These are phyloP conservation scores for Cadophora gregata DNA, from an alignment of 2,329 filamentous ascomycete species.

Conservation along the genomic window DNA sequence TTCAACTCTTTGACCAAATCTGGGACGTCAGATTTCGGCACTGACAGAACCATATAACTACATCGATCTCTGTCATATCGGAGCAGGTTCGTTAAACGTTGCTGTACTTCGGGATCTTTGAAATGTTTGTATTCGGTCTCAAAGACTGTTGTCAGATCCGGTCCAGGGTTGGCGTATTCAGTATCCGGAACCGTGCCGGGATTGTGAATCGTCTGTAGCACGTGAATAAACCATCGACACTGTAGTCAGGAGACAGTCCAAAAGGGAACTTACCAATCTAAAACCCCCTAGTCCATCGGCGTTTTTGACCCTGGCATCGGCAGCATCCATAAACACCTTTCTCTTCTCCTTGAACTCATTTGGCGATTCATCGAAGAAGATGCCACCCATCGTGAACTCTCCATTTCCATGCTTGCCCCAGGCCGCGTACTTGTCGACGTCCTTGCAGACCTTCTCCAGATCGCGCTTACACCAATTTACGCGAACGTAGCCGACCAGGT, in stretches of 20 bases:
- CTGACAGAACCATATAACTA: conserved; percentile 19
- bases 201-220: conserved; percentile 28
- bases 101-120: conserved; percentile 16
- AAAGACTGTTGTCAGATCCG: conserved; percentile 28
- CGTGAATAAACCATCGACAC: not conserved
- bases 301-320: conserved; percentile 21
- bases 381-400: conserved; percentile 26
- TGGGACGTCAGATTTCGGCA: conserved; percentile 5
- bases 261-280: conserved; percentile 22
- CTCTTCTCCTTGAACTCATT: conserved; percentile 22
- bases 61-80: conserved; percentile 18
- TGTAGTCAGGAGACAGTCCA: not conserved
- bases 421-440: conserved; percentile 27
- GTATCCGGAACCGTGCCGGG: conserved; percentile 30
- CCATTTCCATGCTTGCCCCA: conserved; percentile 25
- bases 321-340: conserved; percentile 21
- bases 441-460: conserved; percentile 18
- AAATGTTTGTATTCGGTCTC: conserved; percentile 20
- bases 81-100: conserved; percentile 14
- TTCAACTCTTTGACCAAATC: conserved; percentile 15
- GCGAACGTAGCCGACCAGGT: conserved; percentile 17
- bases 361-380: conserved; percentile 34
- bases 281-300: conserved; percentile 18
- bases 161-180: conserved; percentile 21
- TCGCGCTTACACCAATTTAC: conserved; percentile 22